Conservation (phyloP, 2,329 filamentous ascomycete genomes). For the Madurella fahalii region DNA sequence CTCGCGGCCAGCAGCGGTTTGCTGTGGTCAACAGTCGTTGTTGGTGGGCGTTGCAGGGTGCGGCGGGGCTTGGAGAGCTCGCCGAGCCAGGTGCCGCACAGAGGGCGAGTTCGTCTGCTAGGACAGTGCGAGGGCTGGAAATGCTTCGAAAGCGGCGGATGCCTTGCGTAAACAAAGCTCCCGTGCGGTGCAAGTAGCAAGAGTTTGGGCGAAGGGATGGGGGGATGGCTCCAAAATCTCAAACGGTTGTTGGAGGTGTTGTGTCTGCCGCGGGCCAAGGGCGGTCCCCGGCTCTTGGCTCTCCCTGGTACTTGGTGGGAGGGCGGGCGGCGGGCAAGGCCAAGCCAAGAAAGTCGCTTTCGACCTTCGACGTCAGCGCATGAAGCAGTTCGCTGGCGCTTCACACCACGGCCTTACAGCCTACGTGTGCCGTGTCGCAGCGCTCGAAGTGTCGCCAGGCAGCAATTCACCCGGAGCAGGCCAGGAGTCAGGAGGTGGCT, state of each 20-base stretch:
- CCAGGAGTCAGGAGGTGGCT: constrained; percentile 20
- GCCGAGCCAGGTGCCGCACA: constrained; percentile 3
- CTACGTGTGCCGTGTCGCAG: constrained; percentile 13
- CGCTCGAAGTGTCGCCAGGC: constrained; percentile 18
- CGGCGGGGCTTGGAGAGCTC: constrained; percentile 14
- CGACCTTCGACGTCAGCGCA: constrained; percentile 49
- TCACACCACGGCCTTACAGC: constrained; percentile 1
- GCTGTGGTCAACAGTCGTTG: background rate
- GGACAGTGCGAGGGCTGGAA: background rate
- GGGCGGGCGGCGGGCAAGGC: constrained; percentile 31
- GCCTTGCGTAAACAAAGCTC: constrained; percentile 7
- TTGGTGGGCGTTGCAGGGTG: background rate
- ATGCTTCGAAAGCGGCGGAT: background rate
- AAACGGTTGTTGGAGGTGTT: constrained; percentile 23
- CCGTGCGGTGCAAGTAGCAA: background rate
- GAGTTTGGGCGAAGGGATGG: constrained; percentile 9
- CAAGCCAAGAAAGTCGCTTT: constrained; percentile 32
- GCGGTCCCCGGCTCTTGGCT: constrained; percentile 10
- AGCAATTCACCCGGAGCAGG: constrained; percentile 18
- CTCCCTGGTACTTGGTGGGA: background rate
- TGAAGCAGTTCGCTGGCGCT: constrained; percentile 27
- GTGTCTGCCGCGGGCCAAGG: constrained; percentile 8
- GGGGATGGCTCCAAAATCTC: constrained; percentile 19
- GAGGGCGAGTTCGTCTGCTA: background rate
- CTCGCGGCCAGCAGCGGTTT: constrained; percentile 15